Evolutionary conservation across 208 protist species (phyloP), one percentile per base, ranked within the genome.

Genomic region (Spongospora subterranea): DNA sequence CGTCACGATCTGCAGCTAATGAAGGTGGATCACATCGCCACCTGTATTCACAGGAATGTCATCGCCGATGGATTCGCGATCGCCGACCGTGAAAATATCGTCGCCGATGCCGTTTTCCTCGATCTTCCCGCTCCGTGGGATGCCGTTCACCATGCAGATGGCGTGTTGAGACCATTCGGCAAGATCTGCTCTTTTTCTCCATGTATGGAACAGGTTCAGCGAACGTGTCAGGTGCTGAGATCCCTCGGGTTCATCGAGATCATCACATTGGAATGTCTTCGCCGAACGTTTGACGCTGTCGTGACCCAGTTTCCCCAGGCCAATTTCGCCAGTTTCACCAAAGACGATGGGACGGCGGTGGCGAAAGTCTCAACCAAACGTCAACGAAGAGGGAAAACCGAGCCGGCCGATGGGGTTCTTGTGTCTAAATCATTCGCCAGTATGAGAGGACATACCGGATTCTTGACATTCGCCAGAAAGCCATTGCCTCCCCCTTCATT

Each of bases 171-270:
- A 20, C 50, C 46, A 20, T 76, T 64, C 54, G 50, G 88, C 17
- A 6, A n/a, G 32, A 60, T 89, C 54, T 89, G 88, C 54, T 89
- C 32, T 1, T 89, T 89, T 45, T 89, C 88, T 6, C 88, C 88
- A 6, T 89, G 88, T 45, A 89, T 89, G 17, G 88, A 89, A 65
- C 88, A 89, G 54, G 88, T 89, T n/a, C 88, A 89, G 54, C 32
- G n/a, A 20, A 89, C 88, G 13, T 89, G 88, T n/a, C 13, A 32
- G 1, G 65, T 29, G 11, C 32, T 89, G 13, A 6, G 50, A 6
- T 6, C 64, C 11, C 88, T 20, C 6, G 29, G 32, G 13, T 89
- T 45, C 54, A n/a, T 89, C 45, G 54, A 89, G 38, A 65, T 89
- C 17, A 39, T 60, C 50, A 89, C 88, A 13, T 35, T 89, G 32